Base-by-base conservation (phyloP, 139 green algal species). In the Ettlia oleoabundans region DNA sequence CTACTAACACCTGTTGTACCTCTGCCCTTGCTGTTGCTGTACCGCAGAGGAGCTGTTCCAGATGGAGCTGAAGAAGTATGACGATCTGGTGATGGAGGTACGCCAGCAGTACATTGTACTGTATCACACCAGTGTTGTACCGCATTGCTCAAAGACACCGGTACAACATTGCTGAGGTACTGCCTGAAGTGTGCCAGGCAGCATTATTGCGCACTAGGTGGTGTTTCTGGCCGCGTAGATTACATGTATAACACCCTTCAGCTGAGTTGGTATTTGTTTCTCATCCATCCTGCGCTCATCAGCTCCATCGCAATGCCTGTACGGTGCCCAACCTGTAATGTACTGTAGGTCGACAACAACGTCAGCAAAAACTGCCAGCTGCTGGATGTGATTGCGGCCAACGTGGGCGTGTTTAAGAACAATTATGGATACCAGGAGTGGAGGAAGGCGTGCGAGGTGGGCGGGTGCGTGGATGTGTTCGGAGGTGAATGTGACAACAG, bases 11-110 rank as follows among this genome's bases (percentile, higher is more conserved):
- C n/a, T n/a, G n/a, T n/a, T n/a, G n/a, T n/a, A n/a, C n/a, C n/a
- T n/a, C n/a, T n/a, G n/a, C n/a, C 47, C 15, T 28, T 6, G 41
- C 1, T 19, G 13, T 7, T 52, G 21, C 66, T 13, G 32, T 37
- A 30, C 33, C 24, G 73, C 73, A 80, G 92, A 97, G 28, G 76
- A 86, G 32, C 83, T 98, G 19, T 98, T 96, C 84, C 80, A 79
- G 52, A 51, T 76, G 24, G 94, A 98, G 90, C 77, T 98, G 8
- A 85, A 89, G 53, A 98, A 98, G 86, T 98, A 98, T 78, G 91
- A 97, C 33, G 64, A 78, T 6, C 84, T 98, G 37, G 79, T 82
- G 3, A 72, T 67, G 41, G 78, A 88, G 81, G 86, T 65, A 65
- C 21, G 55, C 13, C 15, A 58, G 47, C 47, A 24, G 47, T 22